Percentiles rank a stretch among this genome's conserved stretches.
Evolutionary conservation across 805 yeast species (phyloP).

Genomic region (Ogataea neopini): DNA sequence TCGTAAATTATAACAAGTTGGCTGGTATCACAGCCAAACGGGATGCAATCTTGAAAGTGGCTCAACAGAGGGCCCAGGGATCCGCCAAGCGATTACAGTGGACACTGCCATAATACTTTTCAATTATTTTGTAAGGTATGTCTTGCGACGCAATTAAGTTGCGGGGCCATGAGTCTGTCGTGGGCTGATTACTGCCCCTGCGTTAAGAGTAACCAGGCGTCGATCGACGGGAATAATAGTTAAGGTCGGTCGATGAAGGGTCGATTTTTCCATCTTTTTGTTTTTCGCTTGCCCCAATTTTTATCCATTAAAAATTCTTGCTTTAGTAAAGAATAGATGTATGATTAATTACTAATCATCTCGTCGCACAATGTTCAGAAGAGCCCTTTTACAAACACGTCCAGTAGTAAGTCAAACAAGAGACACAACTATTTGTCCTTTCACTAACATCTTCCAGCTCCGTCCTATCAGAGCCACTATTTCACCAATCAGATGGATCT

Average conservation of each 20-base stretch:
- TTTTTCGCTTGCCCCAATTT: not conserved
- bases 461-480: conserved; percentile 1
- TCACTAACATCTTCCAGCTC: not conserved
- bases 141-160: not conserved
- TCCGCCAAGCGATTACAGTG: not conserved
- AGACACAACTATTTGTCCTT: not conserved
- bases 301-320: not conserved
- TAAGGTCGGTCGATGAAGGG: too few relatives aligned
- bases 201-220: not conserved
- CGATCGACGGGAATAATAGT: not conserved
- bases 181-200: conserved; percentile 1
- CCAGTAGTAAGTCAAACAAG: conserved; percentile 8
- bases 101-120: not conserved
- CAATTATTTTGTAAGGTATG: not conserved
- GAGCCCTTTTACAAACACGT: conserved; percentile 4
- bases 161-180: too few relatives aligned
- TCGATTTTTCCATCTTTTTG: not conserved
- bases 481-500: conserved; percentile 43
- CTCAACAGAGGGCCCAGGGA: not conserved
- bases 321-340: not conserved
- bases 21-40: not conserved
- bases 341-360: not conserved
- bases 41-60: not conserved
- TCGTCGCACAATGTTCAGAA: conserved; percentile 11
- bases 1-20: not conserved